Conservation (phyloP, 164 flowering plant genomes). For the Malania oleifera region DNA sequence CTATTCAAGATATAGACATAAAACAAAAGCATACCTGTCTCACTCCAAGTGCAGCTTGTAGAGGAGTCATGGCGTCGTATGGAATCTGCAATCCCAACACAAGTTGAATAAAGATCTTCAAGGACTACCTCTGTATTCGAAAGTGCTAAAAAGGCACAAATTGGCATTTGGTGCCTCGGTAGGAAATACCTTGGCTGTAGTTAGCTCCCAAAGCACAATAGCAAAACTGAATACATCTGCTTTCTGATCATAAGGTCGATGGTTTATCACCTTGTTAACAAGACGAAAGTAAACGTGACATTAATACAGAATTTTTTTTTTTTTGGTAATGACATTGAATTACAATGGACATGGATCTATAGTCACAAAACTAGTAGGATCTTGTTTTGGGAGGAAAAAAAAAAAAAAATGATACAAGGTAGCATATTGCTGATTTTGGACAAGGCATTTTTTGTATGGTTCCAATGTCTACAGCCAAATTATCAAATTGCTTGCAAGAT, state of each 20-base stretch:
- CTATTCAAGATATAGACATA: too few species aligned
- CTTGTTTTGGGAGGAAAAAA: not conserved
- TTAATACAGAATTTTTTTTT: not conserved
- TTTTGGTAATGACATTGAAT: not conserved
- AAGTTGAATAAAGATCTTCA: slow-evolving; percentile 4
- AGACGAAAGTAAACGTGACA: slow-evolving; percentile 1
- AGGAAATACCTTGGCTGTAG: slow-evolving; percentile 70
- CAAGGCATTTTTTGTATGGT: too few species aligned
- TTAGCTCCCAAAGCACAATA: slow-evolving; percentile 89
- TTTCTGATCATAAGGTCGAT: slow-evolving; percentile 86
- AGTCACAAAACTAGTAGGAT: not conserved
- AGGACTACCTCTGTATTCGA: not conserved
- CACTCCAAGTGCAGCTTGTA: slow-evolving; percentile 97
- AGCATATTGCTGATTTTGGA: too few species aligned
- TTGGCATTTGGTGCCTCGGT: not conserved
- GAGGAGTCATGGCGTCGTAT: slow-evolving; percentile 80
- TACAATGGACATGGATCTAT: not conserved
- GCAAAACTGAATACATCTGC: slow-evolving; percentile 97
- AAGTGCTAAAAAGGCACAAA: not conserved
- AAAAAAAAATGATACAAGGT: too few species aligned
- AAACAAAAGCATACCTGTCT: slow-evolving; percentile 91
- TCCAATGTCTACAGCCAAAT: too few species aligned
- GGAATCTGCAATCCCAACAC: slow-evolving; percentile 59
- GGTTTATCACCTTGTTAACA: slow-evolving; percentile 72
- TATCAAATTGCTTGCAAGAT: too few species aligned